phyloP scores from a whole-genome alignment of 1,284 basidiomycete genomes.

The Trichosporon inkin region DNA sequence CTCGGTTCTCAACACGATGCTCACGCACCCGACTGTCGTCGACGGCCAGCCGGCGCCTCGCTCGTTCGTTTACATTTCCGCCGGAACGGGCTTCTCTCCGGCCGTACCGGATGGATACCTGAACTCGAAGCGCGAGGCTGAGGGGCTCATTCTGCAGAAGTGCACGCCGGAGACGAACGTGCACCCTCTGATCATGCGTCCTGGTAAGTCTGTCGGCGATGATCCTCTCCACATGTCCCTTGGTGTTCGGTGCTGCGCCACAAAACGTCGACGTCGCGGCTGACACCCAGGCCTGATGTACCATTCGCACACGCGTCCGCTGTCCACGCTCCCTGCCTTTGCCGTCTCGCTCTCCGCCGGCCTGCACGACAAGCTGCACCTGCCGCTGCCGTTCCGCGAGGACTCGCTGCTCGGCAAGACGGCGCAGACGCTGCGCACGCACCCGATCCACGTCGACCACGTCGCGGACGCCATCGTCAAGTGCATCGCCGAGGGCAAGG shows the following conservation, averaged over 20 bases:
- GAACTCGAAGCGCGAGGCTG: slow-evolving; percentile 83
- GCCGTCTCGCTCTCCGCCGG: slow-evolving; percentile 72
- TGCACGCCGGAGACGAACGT: slow-evolving; percentile 9
- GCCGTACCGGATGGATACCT: slow-evolving; percentile 81
- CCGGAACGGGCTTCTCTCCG: slow-evolving; percentile 87
- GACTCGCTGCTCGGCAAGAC: slow-evolving; percentile 37
- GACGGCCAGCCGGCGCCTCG: slow-evolving; percentile 16
- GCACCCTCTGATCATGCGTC: slow-evolving; percentile 69
- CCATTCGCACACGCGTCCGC: slow-evolving; percentile 84
- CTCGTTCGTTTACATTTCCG: slow-evolving; percentile 89
- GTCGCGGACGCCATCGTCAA: slow-evolving; percentile 72
- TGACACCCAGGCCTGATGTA: slow-evolving; percentile 74
- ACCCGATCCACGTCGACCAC: slow-evolving; percentile 92
- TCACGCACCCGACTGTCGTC: slow-evolving; percentile 34
- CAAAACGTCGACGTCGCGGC: neutral
- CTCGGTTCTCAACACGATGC: slow-evolving; percentile 67
- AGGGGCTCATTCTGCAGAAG: slow-evolving; percentile 43
- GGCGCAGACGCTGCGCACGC: slow-evolving; percentile 65
- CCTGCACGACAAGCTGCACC: slow-evolving; percentile 60
- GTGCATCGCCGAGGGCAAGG: slow-evolving; percentile 49
- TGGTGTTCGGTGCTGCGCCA: neutral
- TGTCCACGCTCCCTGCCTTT: slow-evolving; percentile 79
- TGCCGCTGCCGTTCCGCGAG: slow-evolving; percentile 56
- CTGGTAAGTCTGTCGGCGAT: slow-evolving; percentile 59
- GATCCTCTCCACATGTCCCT: neutral